Base-by-base conservation (phyloP, 768 basidiomycete genomes). In the Termitomyces sp. region DNA sequence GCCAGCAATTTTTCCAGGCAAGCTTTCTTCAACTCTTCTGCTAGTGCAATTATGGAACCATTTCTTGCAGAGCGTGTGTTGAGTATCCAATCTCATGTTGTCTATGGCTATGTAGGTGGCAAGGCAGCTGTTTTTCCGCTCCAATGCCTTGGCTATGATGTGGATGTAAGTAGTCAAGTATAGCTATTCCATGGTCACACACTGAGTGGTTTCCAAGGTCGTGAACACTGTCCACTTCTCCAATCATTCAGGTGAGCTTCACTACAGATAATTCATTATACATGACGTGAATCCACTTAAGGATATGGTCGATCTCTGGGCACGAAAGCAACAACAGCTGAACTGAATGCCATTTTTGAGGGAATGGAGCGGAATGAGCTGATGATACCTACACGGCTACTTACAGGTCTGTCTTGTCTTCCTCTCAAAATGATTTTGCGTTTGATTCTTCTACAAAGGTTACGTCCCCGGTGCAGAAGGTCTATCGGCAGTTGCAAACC, bases 201-300 rank as follows among this genome's bases (percentile, higher is more conserved):
- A 54, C 57, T 66, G 55, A 54, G 61, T 57, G 34, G 42, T n/a
- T 55, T 50, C 24, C 46, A 69, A 91, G 89, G 82, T 89, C 57
- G 82, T 96, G 22, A 95, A 95, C 68, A 93, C 93, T 1, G 95
- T 98, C 39, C 91, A 97, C 67, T 98, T 91, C 70, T 92, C 92
- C 8, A 99, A 98, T 65, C 96, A 99, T 70, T 81, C 93, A 6
- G 95, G 93, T 91, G 57, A 57, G 79, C 65, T 5, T 16, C 22
- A 11, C 37, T 16, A 4, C 30, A 42, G 18, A 22, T 4, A 63
- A 33, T 24, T 53, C 30, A 6, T 30, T 20, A 41, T 15, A 22
- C 20, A n/a, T n/a, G 3, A 57, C 55, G 8, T 48, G 22, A 37
- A 18, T 44, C 41, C 24, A n/a, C 50, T 24, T 27, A 22, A 96